A percentile compares a stretch with the other conserved stretches of the same genome.
phyloP scores from a whole-genome alignment of 2,329 filamentous ascomycete species.

The Hymenoscyphus scutula region DNA sequence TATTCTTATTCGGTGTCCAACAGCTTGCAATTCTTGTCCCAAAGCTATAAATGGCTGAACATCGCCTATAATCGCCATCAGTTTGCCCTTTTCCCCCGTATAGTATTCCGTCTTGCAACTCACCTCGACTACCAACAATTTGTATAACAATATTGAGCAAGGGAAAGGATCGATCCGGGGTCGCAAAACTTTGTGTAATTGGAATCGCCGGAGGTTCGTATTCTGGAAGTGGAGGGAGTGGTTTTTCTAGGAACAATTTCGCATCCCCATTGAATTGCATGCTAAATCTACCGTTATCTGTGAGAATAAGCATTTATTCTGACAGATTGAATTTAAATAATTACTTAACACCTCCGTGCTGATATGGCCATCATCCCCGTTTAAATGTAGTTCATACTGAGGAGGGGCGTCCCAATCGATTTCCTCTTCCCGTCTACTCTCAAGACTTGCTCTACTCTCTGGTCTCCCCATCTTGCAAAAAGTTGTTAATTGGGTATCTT shows the following conservation, averaged over 20 bases:
- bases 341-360: background rate
- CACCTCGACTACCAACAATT: slow-evolving; percentile 64
- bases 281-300: slow-evolving; percentile 16
- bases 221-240: slow-evolving; percentile 14
- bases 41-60: slow-evolving; percentile 72
- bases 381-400: slow-evolving; percentile 1
- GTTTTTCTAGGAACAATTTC: background rate
- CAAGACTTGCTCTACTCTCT: background rate
- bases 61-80: slow-evolving; percentile 64
- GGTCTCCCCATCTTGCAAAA: background rate
- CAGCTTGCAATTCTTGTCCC: slow-evolving; percentile 59
- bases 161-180: slow-evolving; percentile 11
- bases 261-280: slow-evolving; percentile 12
- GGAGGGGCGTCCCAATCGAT: slow-evolving; percentile 5
- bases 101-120: background rate
- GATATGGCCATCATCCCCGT: background rate
- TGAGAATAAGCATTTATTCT: background rate
- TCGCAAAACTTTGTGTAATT: slow-evolving; percentile 3
- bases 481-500: background rate
- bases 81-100: background rate
- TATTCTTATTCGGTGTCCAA: slow-evolving; percentile 67
- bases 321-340: background rate
- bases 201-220: background rate
- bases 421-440: background rate
- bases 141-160: slow-evolving; percentile 66